A percentile compares a stretch with the other conserved stretches of the same genome.
phyloP scores from a whole-genome alignment of 768 basidiomycete species.

The Piloderma croceum region DNA sequence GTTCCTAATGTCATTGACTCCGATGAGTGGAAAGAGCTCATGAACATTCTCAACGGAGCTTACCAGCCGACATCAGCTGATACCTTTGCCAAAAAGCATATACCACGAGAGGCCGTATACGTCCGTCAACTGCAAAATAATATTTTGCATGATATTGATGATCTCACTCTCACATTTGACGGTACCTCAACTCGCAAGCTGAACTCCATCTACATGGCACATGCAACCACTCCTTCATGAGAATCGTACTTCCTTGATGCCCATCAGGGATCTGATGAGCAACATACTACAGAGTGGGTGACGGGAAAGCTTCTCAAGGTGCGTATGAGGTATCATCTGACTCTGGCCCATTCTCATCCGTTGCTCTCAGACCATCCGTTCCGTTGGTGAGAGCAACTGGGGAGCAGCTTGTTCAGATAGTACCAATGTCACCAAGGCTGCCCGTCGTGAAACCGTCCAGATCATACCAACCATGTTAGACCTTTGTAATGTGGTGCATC shows the following conservation, averaged over 20 bases:
- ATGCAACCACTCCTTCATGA: constrained; percentile 12
- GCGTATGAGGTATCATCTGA: too few relatives aligned
- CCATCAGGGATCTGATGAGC: constrained; percentile 14
- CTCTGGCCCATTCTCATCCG: background rate
- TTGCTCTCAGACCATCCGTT: constrained; percentile 11
- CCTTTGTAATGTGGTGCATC: constrained; percentile 16
- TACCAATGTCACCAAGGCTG: constrained; percentile 16
- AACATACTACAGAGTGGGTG: constrained; percentile 16
- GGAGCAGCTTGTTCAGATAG: constrained; percentile 17
- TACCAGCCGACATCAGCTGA: constrained; percentile 8
- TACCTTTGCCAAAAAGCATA: constrained; percentile 12
- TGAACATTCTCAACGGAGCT: constrained; percentile 8
- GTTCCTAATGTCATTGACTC: constrained; percentile 18
- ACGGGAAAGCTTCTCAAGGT: constrained; percentile 8
- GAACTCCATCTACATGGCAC: constrained; percentile 18
- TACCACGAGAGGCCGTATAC: constrained; percentile 12
- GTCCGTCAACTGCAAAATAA: constrained; percentile 5
- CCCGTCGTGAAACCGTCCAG: constrained; percentile 4
- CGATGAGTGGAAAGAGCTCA: constrained; percentile 21
- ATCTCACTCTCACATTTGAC: constrained; percentile 19
- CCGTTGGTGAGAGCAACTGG: constrained; percentile 14
- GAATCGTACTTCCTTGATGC: constrained; percentile 14
- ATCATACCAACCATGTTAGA: constrained; percentile 14
- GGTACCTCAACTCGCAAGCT: constrained; percentile 13
- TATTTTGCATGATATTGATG: too few relatives aligned